Evolutionary conservation across 2,329 filamentous ascomycete genomes (phyloP).

Genomic region (Alternaria sp.): DNA sequence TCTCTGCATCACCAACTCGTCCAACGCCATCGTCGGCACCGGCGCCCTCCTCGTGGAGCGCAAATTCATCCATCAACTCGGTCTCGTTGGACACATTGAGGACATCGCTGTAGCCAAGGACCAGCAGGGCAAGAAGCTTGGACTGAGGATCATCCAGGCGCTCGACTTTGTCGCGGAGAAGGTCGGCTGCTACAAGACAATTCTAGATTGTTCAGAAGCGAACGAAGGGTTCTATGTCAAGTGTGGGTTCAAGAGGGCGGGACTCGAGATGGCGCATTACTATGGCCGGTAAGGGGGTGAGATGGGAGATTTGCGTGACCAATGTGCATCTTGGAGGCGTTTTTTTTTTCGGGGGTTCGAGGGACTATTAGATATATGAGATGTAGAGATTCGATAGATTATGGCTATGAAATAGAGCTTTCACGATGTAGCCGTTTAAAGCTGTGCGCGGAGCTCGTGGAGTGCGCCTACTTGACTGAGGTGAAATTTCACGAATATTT

Average conservation of each 20-base stretch:
- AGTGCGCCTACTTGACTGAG: not conserved
- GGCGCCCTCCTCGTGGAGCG: constrained; percentile 90
- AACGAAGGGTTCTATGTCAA: constrained; percentile 99
- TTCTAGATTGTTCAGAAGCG: constrained; percentile 93
- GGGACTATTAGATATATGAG: not conserved
- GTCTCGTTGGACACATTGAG: constrained; percentile 92
- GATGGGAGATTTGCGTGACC: not conserved
- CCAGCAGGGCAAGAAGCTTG: constrained; percentile 97
- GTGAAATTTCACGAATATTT: not conserved
- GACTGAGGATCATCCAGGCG: constrained; percentile 90
- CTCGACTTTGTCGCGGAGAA: constrained; percentile 87
- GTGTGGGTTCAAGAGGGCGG: constrained; percentile 91
- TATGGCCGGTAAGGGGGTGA: constrained; percentile 58
- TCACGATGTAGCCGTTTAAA: not conserved
- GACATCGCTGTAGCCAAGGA: constrained; percentile 95
- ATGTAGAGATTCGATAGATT: constrained; percentile 11
- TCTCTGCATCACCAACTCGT: constrained; percentile 81
- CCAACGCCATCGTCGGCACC: constrained; percentile 80
- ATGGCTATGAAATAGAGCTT: not conserved
- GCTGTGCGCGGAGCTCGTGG: not conserved
- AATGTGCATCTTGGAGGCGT: constrained; percentile 13
- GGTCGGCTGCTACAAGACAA: constrained; percentile 95
- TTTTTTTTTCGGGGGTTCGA: constrained; percentile 7
- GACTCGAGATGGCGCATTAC: constrained; percentile 97
- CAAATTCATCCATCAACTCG: constrained; percentile 88